These are phyloP conservation scores for Hysterangium stoloniferum DNA, from an alignment of 768 basidiomycete species.

Conservation along the genomic window DNA sequence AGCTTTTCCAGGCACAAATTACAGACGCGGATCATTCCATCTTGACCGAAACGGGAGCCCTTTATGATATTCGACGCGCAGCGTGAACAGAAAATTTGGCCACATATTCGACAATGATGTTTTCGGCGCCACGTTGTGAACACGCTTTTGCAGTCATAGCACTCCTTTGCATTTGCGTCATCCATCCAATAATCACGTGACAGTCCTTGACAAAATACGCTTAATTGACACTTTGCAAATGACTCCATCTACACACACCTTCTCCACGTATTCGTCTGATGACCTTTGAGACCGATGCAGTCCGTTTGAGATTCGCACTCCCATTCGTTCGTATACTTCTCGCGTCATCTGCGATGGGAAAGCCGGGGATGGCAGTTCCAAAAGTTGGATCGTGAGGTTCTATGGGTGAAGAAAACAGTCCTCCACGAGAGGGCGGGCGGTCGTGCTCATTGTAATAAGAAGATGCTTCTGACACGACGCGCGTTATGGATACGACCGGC, in stretches of 20 bases:
- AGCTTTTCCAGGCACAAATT: constrained; percentile 93
- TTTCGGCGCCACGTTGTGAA: constrained; percentile 94
- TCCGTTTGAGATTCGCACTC: constrained; percentile 53
- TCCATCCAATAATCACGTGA: constrained; percentile 99
- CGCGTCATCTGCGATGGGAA: constrained; percentile 87
- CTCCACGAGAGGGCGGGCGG: constrained; percentile 45
- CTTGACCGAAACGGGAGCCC: constrained; percentile 85
- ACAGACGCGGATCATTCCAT: constrained; percentile 94
- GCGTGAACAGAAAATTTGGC: constrained; percentile 97
- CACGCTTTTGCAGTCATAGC: constrained; percentile 90
- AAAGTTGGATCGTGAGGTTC: constrained; percentile 48
- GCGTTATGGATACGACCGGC: constrained; percentile 78
- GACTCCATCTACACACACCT: constrained; percentile 37
- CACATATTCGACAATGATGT: constrained; percentile 97
- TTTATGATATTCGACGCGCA: constrained; percentile 97
- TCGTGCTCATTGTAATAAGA: constrained; percentile 63
- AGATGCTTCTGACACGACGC: constrained; percentile 72
- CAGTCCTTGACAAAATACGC: constrained; percentile 42
- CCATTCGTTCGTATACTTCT: constrained; percentile 71
- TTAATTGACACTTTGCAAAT: background rate
- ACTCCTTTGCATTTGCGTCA: constrained; percentile 91
- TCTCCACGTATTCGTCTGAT: constrained; percentile 87
- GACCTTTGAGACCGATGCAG: constrained; percentile 83
- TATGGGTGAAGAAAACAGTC: constrained; percentile 41
- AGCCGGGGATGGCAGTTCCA: constrained; percentile 81